Evolutionary conservation across 768 basidiomycete genomes (phyloP).

Genomic region (Phaeotremella skinneri): DNA sequence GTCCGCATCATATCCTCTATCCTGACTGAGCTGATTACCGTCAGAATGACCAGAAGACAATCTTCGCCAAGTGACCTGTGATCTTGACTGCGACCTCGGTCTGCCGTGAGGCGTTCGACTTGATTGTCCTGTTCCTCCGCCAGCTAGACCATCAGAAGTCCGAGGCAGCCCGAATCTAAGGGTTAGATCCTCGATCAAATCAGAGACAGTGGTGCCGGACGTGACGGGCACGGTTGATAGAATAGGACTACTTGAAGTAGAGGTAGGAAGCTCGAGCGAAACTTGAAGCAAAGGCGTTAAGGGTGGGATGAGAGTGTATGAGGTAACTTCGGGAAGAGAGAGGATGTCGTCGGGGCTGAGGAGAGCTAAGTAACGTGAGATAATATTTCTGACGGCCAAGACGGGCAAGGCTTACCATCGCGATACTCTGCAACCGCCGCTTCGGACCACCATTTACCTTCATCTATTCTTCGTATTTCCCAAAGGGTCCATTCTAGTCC

Average conservation of each 20-base stretch:
- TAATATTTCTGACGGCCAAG: not conserved
- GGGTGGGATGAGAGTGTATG: slow-evolving; percentile 22
- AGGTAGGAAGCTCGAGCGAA: slow-evolving; percentile 21
- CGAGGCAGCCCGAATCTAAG: slow-evolving; percentile 22
- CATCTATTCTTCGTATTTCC: slow-evolving; percentile 3
- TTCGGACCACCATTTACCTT: slow-evolving; percentile 31
- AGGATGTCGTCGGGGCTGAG: not conserved
- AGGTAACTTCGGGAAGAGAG: not conserved
- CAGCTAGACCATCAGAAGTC: slow-evolving; percentile 10
- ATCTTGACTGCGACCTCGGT: slow-evolving; percentile 12
- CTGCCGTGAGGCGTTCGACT: not conserved
- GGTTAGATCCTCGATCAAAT: slow-evolving; percentile 15
- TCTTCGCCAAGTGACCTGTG: not conserved
- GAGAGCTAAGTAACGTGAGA: slow-evolving; percentile 6
- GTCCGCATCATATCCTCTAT: slow-evolving; percentile 1
- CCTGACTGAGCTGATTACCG: slow-evolving; percentile 7
- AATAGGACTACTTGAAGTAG: slow-evolving; percentile 15
- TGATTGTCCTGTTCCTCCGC: not conserved
- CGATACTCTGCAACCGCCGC: slow-evolving; percentile 15
- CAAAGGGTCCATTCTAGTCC: slow-evolving; percentile 17
- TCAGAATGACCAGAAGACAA: not conserved
- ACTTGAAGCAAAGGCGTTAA: slow-evolving; percentile 14
- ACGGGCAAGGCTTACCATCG: slow-evolving; percentile 16
- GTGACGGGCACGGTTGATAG: slow-evolving; percentile 1
- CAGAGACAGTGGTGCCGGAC: slow-evolving; percentile 1